Conservation (phyloP, 1,139 yeast species). For the Arxiozyma heterogenica region DNA sequence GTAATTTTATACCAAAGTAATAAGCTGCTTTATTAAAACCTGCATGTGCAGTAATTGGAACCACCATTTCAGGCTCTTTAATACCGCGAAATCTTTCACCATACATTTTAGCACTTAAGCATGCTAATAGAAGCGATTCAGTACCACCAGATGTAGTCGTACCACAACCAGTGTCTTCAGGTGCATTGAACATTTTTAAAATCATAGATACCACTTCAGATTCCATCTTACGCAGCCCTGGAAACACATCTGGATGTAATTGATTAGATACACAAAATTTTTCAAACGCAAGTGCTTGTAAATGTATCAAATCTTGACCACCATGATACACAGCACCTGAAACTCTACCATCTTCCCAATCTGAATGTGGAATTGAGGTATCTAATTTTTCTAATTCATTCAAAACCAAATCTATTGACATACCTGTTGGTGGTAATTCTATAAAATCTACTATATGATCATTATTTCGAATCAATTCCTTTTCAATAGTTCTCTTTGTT, state of each 20-base stretch:
- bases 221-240: constrained; percentile 94
- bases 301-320: constrained; percentile 58
- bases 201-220: constrained; percentile 93
- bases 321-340: constrained; percentile 98
- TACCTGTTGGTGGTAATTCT: constrained; percentile 48
- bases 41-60: constrained; percentile 87
- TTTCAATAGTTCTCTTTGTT: constrained; percentile 44
- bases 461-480: constrained; percentile 46
- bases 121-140: constrained; percentile 77
- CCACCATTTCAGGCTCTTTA: constrained; percentile 73
- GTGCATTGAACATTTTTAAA: constrained; percentile 67
- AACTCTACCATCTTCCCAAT: constrained; percentile 76
- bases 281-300: constrained; percentile 71
- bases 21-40: constrained; percentile 91
- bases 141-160: constrained; percentile 90
- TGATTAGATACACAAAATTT: constrained; percentile 84
- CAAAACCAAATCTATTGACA: constrained; percentile 38
- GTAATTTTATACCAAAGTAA: constrained; percentile 79
- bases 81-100: constrained; percentile 51
- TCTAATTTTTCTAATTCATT: constrained; percentile 43
- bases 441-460: constrained; percentile 39
- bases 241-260: constrained; percentile 93
- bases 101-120: constrained; percentile 67
- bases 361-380: constrained; percentile 47
- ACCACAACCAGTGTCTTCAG: constrained; percentile 58